Percentiles rank a stretch among this genome's conserved stretches.
These are phyloP conservation scores for Neurospora sp. DNA, from an alignment of 2,329 filamentous ascomycete genomes.

Conservation along the genomic window DNA sequence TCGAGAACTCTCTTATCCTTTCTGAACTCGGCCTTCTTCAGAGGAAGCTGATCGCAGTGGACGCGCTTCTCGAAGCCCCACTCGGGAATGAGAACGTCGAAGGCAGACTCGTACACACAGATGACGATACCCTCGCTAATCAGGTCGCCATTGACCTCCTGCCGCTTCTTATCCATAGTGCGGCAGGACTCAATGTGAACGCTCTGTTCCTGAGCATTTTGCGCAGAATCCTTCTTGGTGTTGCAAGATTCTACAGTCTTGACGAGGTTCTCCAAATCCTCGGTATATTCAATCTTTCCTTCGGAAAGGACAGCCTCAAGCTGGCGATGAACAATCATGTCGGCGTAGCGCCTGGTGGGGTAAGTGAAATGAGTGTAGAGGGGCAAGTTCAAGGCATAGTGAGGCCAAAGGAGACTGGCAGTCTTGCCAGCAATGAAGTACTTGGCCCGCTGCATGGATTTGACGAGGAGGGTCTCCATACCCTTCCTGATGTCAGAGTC, in stretches of 20 bases:
- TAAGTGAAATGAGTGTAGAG: slow-evolving; percentile 97
- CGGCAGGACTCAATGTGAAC: slow-evolving; percentile 97
- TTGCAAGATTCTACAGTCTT: slow-evolving; percentile 96
- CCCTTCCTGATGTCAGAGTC: slow-evolving; percentile 87
- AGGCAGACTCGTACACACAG: slow-evolving; percentile 96
- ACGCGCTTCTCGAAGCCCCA: slow-evolving; percentile 99
- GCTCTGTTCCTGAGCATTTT: slow-evolving; percentile 96
- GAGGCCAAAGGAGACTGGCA: slow-evolving; percentile 65
- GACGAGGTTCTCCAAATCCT: slow-evolving; percentile 77
- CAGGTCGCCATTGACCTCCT: slow-evolving; percentile 79
- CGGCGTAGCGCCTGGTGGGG: slow-evolving; percentile 87
- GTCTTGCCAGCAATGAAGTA: slow-evolving; percentile 83
- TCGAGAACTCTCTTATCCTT: slow-evolving; percentile 92
- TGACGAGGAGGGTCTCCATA: slow-evolving; percentile 92
- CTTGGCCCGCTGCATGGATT: slow-evolving; percentile 93
- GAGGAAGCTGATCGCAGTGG: slow-evolving; percentile 91
- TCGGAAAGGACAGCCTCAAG: slow-evolving; percentile 78
- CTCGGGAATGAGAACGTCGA: slow-evolving; percentile 94
- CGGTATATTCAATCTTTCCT: slow-evolving; percentile 71
- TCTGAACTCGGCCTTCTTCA: slow-evolving; percentile 98
- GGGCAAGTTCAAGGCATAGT: slow-evolving; percentile 87
- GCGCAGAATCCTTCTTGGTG: slow-evolving; percentile 97
- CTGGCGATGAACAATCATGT: slow-evolving; percentile 92
- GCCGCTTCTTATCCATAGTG: slow-evolving; percentile 84
- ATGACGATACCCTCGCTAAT: slow-evolving; percentile 94